phyloP scores from a whole-genome alignment of 805 yeast species.

The Lipomyces japonicus region DNA sequence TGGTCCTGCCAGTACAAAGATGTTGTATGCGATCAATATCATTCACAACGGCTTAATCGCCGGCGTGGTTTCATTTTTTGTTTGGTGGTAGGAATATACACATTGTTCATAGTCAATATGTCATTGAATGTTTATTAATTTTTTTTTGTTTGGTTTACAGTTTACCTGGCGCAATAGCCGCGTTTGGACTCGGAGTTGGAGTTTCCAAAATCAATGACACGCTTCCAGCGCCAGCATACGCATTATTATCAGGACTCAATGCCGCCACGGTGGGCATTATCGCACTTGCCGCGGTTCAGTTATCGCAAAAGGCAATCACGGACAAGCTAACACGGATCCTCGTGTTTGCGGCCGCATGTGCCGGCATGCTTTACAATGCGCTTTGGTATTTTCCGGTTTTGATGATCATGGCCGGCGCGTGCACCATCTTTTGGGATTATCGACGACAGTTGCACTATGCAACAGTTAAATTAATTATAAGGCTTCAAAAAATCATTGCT shows the following conservation, averaged over 20 bases:
- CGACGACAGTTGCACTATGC: neutral
- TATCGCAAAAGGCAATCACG: constrained; percentile 3
- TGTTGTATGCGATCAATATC: neutral
- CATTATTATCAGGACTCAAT: constrained; percentile 7
- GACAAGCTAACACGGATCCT: constrained; percentile 7
- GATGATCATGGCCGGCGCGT: constrained; percentile 3
- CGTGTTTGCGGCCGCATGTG: constrained; percentile 1
- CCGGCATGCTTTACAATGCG: constrained; percentile 1
- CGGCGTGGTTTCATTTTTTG: neutral
- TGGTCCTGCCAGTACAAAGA: constrained; percentile 5
- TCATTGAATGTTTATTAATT: too few relatives aligned
- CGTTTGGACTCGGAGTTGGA: constrained; percentile 3
- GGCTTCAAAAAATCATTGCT: too few relatives aligned
- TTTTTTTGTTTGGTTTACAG: neutral
- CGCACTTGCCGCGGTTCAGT: constrained; percentile 9
- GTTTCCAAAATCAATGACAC: neutral
- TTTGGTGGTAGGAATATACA: constrained; percentile 1
- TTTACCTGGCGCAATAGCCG: constrained; percentile 9
- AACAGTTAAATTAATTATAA: too few relatives aligned
- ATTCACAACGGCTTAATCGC: neutral
- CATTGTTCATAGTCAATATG: neutral
- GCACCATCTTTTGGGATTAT: constrained; percentile 4
- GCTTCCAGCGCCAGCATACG: constrained; percentile 3
- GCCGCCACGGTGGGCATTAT: constrained; percentile 11
- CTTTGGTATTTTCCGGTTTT: constrained; percentile 6